phyloP scores from a whole-genome alignment of 2,329 filamentous ascomycete species.

The Orbilia oligospora region DNA sequence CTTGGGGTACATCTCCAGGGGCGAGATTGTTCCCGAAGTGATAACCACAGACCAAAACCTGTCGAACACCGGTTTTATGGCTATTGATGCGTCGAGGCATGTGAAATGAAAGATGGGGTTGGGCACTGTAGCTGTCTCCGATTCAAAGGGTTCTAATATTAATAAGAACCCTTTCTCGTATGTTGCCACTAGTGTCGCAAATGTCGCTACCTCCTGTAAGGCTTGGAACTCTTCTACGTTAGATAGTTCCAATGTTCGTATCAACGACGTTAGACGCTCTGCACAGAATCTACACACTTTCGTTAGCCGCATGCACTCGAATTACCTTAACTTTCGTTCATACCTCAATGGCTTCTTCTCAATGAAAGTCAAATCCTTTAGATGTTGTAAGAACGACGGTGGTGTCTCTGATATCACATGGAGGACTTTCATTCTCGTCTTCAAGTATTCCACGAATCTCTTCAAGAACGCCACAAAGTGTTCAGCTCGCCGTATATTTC shows the following conservation, averaged over 20 bases:
- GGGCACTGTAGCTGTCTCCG: conserved; percentile 92
- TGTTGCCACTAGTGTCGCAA: conserved; percentile 93
- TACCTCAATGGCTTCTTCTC: conserved; percentile 88
- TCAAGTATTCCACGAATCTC: conserved; percentile 96
- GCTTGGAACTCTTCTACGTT: conserved; percentile 99
- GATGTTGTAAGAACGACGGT: conserved; percentile 89
- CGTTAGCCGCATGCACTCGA: conserved; percentile 17
- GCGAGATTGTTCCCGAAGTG: conserved; percentile 96
- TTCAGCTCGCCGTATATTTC: conserved; percentile 94
- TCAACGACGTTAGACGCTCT: conserved; percentile 91
- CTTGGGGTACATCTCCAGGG: conserved; percentile 98
- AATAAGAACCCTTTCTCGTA: conserved; percentile 97
- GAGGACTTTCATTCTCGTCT: conserved; percentile 97
- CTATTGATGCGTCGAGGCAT: conserved; percentile 95
- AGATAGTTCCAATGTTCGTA: conserved; percentile 92
- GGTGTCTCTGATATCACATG: conserved; percentile 98
- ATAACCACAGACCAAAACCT: conserved; percentile 98
- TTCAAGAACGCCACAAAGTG: conserved; percentile 96
- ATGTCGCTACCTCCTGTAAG: conserved; percentile 96
- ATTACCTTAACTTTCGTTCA: neutral
- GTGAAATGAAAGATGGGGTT: conserved; percentile 98
- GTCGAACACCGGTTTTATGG: conserved; percentile 97
- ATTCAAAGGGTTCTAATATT: conserved; percentile 97
- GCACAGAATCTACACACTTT: conserved; percentile 79
- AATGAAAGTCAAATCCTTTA: conserved; percentile 97